These are phyloP conservation scores for Zostera marina DNA, from an alignment of 116 monocot species.

Conservation along the genomic window DNA sequence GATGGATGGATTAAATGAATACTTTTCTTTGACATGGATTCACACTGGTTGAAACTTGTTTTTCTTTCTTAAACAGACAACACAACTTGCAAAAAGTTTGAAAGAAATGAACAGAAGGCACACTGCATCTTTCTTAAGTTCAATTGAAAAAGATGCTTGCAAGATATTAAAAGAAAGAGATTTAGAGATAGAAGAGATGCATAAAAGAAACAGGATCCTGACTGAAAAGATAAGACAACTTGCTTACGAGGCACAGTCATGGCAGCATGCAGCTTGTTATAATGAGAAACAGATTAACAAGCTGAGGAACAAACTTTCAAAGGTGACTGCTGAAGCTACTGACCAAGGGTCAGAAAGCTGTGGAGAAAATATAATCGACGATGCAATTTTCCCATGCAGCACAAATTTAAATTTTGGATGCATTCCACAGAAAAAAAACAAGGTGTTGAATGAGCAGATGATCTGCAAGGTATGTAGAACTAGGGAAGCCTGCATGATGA, in stretches of 20 bases:
- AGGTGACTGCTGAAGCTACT: conserved; percentile 25
- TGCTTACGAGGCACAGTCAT: conserved; percentile 34
- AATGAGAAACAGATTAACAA: conserved; percentile 34
- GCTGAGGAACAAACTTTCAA: conserved; percentile 35
- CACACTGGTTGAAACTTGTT: not conserved
- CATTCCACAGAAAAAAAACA: not conserved
- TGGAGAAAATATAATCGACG: conserved; percentile 52
- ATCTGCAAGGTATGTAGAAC: conserved; percentile 25
- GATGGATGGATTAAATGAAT: not conserved
- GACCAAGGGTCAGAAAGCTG: conserved; percentile 34
- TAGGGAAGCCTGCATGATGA: conserved; percentile 28
- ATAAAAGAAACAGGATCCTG: conserved; percentile 42
- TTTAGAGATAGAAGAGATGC: conserved; percentile 42
- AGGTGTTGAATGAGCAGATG: conserved; percentile 4
- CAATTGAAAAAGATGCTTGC: conserved; percentile 18
- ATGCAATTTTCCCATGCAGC: conserved; percentile 30
- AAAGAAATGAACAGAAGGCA: conserved; percentile 43
- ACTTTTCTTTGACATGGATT: not conserved
- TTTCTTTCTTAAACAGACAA: conserved; percentile 21
- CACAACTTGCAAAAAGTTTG: conserved; percentile 29
- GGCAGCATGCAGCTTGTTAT: conserved; percentile 37
- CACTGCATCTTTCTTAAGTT: conserved; percentile 16
- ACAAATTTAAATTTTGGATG: not conserved
- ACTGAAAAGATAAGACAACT: conserved; percentile 32
- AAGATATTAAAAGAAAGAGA: conserved; percentile 36